phyloP scores from a whole-genome alignment of 768 basidiomycete genomes.

The Boletus eberwhitei region DNA sequence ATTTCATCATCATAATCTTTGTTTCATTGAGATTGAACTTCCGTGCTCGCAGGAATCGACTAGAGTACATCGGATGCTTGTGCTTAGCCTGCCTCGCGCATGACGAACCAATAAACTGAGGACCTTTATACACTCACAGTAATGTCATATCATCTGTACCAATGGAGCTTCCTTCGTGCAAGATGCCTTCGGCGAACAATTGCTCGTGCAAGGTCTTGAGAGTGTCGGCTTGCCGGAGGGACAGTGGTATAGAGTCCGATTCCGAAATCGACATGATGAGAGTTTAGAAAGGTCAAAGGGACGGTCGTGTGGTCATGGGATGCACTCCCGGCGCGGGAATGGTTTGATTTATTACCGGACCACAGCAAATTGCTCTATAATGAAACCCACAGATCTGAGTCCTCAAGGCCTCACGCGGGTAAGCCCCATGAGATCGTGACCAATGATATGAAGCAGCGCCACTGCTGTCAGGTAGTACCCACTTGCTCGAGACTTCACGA shows the following conservation, averaged over 20 bases:
- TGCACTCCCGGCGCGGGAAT: background rate
- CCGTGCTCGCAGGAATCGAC: constrained; percentile 75
- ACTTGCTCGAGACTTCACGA: background rate
- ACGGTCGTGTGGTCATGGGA: background rate
- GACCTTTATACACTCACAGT: constrained; percentile 40
- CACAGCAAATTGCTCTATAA: background rate
- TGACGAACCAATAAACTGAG: background rate
- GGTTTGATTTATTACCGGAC: constrained; percentile 1
- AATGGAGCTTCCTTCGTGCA: constrained; percentile 59
- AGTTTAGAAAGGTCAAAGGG: background rate
- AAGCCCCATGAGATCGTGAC: background rate
- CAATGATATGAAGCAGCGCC: background rate
- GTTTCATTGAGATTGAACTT: constrained; percentile 57
- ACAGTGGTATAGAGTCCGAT: constrained; percentile 6
- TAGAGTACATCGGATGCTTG: constrained; percentile 23
- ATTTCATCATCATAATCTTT: constrained; percentile 63
- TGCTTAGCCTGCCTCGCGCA: constrained; percentile 4
- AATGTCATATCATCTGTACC: constrained; percentile 60
- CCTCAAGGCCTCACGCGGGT: background rate
- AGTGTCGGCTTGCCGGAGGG: constrained; percentile 34
- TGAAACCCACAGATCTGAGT: background rate
- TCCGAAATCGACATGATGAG: constrained; percentile 15
- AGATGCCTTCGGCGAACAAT: constrained; percentile 48
- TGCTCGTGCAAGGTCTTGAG: constrained; percentile 51
- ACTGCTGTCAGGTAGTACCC: background rate